These are phyloP conservation scores for Lachnellula cervina DNA, from an alignment of 2,329 filamentous ascomycete species.

Conservation along the genomic window DNA sequence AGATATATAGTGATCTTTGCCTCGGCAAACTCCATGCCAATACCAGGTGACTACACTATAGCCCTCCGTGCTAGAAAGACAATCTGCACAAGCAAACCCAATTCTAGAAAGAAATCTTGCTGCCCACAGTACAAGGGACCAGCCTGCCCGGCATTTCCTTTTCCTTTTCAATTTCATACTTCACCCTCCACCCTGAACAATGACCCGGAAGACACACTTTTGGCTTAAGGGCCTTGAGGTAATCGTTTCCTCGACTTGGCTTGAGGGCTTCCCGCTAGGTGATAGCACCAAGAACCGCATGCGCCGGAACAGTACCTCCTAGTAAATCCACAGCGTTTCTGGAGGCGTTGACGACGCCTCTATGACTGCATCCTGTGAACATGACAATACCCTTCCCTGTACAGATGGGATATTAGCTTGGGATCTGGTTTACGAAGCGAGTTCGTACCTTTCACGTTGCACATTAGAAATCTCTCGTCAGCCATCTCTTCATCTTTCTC, in stretches of 20 bases:
- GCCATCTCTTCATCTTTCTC: constrained; percentile 43
- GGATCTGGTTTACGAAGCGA: constrained; percentile 1
- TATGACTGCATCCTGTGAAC: constrained; percentile 53
- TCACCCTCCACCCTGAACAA: constrained; percentile 52
- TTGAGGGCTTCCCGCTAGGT: constrained; percentile 44
- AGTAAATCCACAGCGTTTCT: constrained; percentile 41
- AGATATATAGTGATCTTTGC: no score
- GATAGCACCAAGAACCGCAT: constrained; percentile 49
- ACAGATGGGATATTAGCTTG: not conserved
- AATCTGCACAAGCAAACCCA: not conserved
- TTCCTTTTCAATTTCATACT: constrained; percentile 45
- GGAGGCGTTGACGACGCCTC: constrained; percentile 48
- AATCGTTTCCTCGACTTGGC: constrained; percentile 41
- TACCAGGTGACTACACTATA: no score
- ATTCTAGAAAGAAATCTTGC: constrained; percentile 2
- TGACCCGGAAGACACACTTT: constrained; percentile 51
- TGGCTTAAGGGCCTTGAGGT: constrained; percentile 43
- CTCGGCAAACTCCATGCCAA: no score
- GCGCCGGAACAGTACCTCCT: constrained; percentile 36
- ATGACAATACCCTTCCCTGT: constrained; percentile 47
- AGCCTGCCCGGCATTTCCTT: constrained; percentile 47
- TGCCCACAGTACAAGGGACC: constrained; percentile 46
- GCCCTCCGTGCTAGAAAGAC: not conserved
- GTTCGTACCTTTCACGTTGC: constrained; percentile 43
- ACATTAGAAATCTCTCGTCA: constrained; percentile 51